Evolutionary conservation across 352 stramenopile species (phyloP), one percentile per base, ranked within the genome.

Genomic region (Phytophthora quininea): DNA sequence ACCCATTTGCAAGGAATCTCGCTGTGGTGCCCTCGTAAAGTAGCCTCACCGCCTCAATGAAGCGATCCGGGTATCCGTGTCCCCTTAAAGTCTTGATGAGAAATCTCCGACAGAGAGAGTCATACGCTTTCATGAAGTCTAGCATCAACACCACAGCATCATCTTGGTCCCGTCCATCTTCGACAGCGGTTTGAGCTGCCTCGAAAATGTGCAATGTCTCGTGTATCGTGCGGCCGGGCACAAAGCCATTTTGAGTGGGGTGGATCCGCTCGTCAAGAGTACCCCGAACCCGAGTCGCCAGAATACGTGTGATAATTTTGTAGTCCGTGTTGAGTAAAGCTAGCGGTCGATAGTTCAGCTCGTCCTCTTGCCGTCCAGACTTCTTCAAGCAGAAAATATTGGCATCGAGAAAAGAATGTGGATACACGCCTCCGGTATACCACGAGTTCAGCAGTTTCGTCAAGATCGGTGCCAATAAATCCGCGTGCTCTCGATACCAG

Each of bases 301-400:
- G n/a, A 1, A 64, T 43, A 1, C 61, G 27, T 0, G 53, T 62
- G 5, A 68, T 3, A 3, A 62, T 58, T 4, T 68, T 68, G 38
- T 68, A 68, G 14, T 68, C 53, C 0, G 53, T 54, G 31, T 62
- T 46, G 1, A 62, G 38, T 4, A 68, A 14, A 1, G 53, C 61
- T 2, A 68, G 33, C 5, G 61, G 35, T 4, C 53, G 27, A 19
- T 43, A 68, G 12, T 54, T 68, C 0, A 68, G 46, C 4, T 52
- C 30, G 15, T 62, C 48, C 3, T 3, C 3, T 0, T 1, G 9
- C 5, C 29, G 42, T 1, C 46, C 61, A 5, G 15, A 3, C 12
- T 68, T 62, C 43, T 57, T 62, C 0, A 68, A 5, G 27, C 61
- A 54, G 31, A 64, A 57, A 6, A 64, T 58, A 40, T 62, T 37